Percentiles rank a stretch among this genome's conserved stretches.
These are phyloP conservation scores for Naganishia liquefaciens DNA, from an alignment of 1,284 basidiomycete genomes.

Conservation along the genomic window DNA sequence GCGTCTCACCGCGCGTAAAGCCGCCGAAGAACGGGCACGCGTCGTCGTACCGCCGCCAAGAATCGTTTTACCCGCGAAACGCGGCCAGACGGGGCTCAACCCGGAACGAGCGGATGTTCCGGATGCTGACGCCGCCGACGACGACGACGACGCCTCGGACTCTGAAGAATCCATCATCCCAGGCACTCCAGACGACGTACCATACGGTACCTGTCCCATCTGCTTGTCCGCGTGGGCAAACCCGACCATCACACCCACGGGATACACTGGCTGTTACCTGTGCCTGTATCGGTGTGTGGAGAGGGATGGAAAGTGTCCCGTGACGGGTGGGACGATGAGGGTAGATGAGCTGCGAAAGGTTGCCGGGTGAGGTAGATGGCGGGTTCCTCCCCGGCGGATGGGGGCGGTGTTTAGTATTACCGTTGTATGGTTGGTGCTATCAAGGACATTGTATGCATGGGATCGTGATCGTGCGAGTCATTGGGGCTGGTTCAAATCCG, in stretches of 20 bases:
- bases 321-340: conserved; percentile 24
- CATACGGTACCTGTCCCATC: conserved; percentile 25
- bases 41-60: conserved; percentile 36
- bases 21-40: conserved; percentile 42
- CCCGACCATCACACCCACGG: conserved; percentile 53
- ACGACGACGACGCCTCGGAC: conserved; percentile 35
- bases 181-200: conserved; percentile 34
- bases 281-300: conserved; percentile 30
- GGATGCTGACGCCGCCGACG: too few species aligned
- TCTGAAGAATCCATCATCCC: conserved; percentile 55
- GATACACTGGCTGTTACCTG: conserved; percentile 34
- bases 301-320: conserved; percentile 24
- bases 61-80: conserved; percentile 8
- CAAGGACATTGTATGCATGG: too few species aligned
- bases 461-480: too few species aligned
- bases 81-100: conserved; percentile 19
- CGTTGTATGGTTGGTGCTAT: too few species aligned
- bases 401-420: too few species aligned
- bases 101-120: conserved; percentile 29
- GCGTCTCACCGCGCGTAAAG: conserved; percentile 5
- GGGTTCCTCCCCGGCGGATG: too few species aligned
- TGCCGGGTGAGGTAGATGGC: too few species aligned
- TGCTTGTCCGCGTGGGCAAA: conserved; percentile 35
- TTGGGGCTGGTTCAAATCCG: too few species aligned
- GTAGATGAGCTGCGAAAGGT: conserved; percentile 32